Evolutionary conservation across 371 early-diverging fungal genomes (phyloP).

Genomic region (Mortierella polycephala): DNA sequence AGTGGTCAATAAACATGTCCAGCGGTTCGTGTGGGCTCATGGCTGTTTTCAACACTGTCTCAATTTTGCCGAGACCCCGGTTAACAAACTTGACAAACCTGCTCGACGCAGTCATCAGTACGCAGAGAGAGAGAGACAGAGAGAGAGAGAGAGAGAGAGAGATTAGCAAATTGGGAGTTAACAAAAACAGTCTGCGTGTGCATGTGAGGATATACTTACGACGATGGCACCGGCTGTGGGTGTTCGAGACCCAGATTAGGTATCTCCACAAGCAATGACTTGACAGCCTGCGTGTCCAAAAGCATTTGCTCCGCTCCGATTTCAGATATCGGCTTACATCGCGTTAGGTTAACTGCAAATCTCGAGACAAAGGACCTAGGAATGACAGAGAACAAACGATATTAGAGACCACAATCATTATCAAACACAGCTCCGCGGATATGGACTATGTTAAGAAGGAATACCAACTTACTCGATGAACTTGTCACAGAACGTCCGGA

Average conservation of each 20-base stretch:
- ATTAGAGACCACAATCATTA: not conserved
- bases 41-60: conserved; percentile 90
- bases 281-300: conserved; percentile 91
- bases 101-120: not conserved
- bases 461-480: conserved; percentile 78
- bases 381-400: not conserved
- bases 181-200: not conserved
- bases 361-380: conserved; percentile 70
- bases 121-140: not conserved
- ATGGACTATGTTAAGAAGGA: not conserved
- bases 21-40: conserved; percentile 87
- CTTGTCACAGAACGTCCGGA: conserved; percentile 89
- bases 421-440: too few relatives aligned
- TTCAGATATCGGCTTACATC: conserved; percentile 85
- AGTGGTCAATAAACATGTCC: conserved; percentile 88
- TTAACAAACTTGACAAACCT: conserved; percentile 86
- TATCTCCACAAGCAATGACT: conserved; percentile 78
- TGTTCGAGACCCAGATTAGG: conserved; percentile 70
- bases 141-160: too few relatives aligned
- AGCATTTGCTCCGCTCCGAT: conserved; percentile 91
- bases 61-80: conserved; percentile 81
- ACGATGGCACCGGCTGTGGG: conserved; percentile 61
- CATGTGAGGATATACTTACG: conserved; percentile 56
- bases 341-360: conserved; percentile 70
- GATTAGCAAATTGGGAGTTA: not conserved